Percentiles rank a stretch among this genome's conserved stretches.
Evolutionary conservation across 345 rosid genomes (phyloP).

Genomic region (Kandelia obovata): DNA sequence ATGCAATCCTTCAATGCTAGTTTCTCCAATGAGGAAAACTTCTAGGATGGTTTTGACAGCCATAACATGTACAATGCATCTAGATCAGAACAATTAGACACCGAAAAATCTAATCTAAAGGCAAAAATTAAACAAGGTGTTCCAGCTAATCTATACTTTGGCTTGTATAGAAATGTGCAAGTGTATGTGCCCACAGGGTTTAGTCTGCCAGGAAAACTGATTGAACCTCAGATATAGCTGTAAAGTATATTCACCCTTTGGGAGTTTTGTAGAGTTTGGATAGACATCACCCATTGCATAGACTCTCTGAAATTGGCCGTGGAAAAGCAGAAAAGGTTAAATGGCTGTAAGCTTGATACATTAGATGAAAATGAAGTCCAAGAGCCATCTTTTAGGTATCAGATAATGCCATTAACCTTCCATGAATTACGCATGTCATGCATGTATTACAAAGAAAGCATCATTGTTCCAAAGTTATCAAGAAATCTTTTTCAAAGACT

Average conservation of each 20-base stretch:
- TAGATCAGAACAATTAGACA: background rate
- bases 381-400: background rate
- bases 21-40: background rate
- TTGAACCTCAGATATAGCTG: constrained; percentile 70
- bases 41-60: background rate
- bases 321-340: constrained; percentile 6
- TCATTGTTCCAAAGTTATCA: background rate
- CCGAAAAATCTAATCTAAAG: background rate
- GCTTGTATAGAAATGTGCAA: background rate
- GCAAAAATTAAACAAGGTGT: background rate
- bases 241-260: constrained; percentile 83
- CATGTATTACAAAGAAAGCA: background rate
- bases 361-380: constrained; percentile 5
- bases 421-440: constrained; percentile 3
- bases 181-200: background rate
- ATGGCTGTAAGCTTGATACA: background rate
- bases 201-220: background rate
- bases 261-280: constrained; percentile 78
- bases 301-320: constrained; percentile 46
- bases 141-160: background rate
- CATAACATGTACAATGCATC: background rate
- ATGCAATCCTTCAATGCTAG: background rate
- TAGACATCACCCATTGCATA: constrained; percentile 84
- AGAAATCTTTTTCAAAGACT: background rate
- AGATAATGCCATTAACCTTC: constrained; percentile 8